Conservation (phyloP, 495 filamentous ascomycete genomes). For the Penicillium daleae region DNA sequence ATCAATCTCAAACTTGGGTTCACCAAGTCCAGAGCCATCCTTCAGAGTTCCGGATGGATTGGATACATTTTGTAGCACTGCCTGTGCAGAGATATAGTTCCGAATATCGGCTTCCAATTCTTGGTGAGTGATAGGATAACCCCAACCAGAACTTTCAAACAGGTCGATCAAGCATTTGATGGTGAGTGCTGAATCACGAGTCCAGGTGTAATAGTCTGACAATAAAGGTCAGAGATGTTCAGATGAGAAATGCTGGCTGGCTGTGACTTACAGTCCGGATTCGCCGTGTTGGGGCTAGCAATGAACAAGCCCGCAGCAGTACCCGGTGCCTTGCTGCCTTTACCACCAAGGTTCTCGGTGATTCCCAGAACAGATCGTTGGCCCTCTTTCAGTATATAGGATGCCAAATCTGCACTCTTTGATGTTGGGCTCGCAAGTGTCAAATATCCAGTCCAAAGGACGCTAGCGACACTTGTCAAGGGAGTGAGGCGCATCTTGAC, state of each 20-base stretch:
- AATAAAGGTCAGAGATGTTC: slow-evolving; percentile 4
- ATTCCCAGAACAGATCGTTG: slow-evolving; percentile 35
- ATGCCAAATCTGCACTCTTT: background rate
- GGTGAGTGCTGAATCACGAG: slow-evolving; percentile 60
- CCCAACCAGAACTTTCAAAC: slow-evolving; percentile 2
- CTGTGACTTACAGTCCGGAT: slow-evolving; percentile 54
- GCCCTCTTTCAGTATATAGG: slow-evolving; percentile 14
- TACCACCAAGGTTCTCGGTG: slow-evolving; percentile 58
- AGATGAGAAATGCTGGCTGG: background rate
- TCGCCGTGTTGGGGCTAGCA: slow-evolving; percentile 55
- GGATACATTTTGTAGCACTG: slow-evolving; percentile 53
- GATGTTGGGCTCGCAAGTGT: slow-evolving; percentile 4
- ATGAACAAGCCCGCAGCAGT: slow-evolving; percentile 52
- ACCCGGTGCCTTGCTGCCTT: slow-evolving; percentile 46
- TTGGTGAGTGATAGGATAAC: slow-evolving; percentile 44
- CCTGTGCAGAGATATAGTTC: slow-evolving; percentile 58
- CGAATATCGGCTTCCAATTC: slow-evolving; percentile 48
- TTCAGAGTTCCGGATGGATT: slow-evolving; percentile 59
- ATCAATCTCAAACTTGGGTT: slow-evolving; percentile 63
- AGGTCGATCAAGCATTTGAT: slow-evolving; percentile 57
- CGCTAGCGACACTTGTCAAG: slow-evolving; percentile 4
- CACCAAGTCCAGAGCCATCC: slow-evolving; percentile 56
- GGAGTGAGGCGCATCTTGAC: background rate
- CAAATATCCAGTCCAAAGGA: slow-evolving; percentile 11
- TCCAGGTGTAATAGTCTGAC: slow-evolving; percentile 64